Conservation (phyloP, 257 asterid genomes). For the Apocynum venetum region DNA sequence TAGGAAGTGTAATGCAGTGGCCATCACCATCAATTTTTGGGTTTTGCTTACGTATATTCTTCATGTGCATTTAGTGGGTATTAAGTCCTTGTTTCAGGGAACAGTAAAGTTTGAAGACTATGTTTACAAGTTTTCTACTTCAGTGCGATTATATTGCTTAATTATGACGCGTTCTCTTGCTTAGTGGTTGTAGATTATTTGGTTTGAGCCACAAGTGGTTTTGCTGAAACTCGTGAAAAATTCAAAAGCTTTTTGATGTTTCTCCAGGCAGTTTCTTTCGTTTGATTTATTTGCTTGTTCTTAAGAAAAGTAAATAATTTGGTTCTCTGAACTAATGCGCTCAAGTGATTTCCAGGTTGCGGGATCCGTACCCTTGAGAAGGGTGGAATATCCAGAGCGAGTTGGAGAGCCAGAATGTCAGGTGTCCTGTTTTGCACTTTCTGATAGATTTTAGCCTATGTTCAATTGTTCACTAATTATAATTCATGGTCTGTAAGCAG, state of each 20-base stretch:
- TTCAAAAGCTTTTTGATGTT: not conserved
- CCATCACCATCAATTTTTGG: not conserved
- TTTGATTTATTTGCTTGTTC: not conserved
- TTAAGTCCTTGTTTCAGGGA: not conserved
- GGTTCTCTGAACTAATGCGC: slow-evolving; percentile 9
- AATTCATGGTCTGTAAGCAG: no score
- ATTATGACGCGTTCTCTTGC: not conserved
- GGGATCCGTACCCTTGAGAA: slow-evolving; percentile 39
- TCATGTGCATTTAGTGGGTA: not conserved
- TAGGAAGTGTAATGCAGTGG: not conserved
- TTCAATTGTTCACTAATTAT: slow-evolving; percentile 11
- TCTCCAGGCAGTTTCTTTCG: not conserved
- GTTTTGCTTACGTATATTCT: not conserved
- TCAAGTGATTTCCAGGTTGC: slow-evolving; percentile 21
- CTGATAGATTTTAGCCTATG: not conserved
- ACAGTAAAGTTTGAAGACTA: not conserved
- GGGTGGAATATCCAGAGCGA: slow-evolving; percentile 74
- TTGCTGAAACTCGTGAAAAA: not conserved
- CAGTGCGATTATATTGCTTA: not conserved
- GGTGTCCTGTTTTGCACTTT: slow-evolving; percentile 34
- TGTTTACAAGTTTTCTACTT: not conserved
- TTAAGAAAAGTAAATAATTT: not conserved
- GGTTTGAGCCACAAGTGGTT: not conserved
- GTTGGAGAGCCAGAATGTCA: slow-evolving; percentile 78
- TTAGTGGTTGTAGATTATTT: not conserved